Evolutionary conservation across 2,329 filamentous ascomycete species (phyloP).

Genomic region (Epichloe coenophiala): DNA sequence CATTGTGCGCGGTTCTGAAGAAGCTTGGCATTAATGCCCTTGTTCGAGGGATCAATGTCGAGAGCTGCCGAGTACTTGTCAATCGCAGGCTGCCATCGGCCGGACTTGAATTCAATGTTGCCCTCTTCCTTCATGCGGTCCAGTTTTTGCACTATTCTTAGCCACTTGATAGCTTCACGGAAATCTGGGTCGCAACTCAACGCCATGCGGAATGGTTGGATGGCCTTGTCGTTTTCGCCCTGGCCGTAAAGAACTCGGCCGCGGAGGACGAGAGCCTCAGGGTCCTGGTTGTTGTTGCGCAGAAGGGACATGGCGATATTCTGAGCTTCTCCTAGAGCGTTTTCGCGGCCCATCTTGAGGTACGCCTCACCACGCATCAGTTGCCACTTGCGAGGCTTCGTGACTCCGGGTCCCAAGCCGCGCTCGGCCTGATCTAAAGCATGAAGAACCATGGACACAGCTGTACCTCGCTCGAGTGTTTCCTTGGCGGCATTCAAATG

Average conservation of each 20-base stretch:
- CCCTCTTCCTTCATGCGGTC: slow-evolving; percentile 90
- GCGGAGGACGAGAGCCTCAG: slow-evolving; percentile 81
- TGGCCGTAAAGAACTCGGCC: slow-evolving; percentile 80
- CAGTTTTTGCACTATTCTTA: slow-evolving; percentile 81
- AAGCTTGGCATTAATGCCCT: slow-evolving; percentile 87
- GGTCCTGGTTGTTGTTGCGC: slow-evolving; percentile 77
- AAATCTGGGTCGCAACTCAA: slow-evolving; percentile 85
- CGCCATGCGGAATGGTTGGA: slow-evolving; percentile 84
- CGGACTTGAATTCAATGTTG: slow-evolving; percentile 78
- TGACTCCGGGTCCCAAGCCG: slow-evolving; percentile 59
- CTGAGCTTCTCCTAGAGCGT: slow-evolving; percentile 81
- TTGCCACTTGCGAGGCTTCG: slow-evolving; percentile 83
- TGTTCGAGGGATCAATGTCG: slow-evolving; percentile 75
- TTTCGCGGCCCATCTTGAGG: slow-evolving; percentile 80
- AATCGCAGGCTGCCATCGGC: slow-evolving; percentile 66
- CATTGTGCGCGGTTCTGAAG: slow-evolving; percentile 87
- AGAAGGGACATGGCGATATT: slow-evolving; percentile 83
- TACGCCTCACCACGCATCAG: slow-evolving; percentile 86
- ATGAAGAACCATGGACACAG: slow-evolving; percentile 83
- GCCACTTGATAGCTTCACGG: slow-evolving; percentile 73
- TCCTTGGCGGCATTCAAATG: slow-evolving; percentile 72
- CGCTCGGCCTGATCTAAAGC: slow-evolving; percentile 84
- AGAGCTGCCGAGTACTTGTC: slow-evolving; percentile 75
- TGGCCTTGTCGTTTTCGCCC: slow-evolving; percentile 89
- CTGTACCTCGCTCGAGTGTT: slow-evolving; percentile 58